Percentiles rank a stretch among this genome's conserved stretches.
phyloP scores from a whole-genome alignment of 2,329 filamentous ascomycete genomes.

The Waltergamsia citrina region DNA sequence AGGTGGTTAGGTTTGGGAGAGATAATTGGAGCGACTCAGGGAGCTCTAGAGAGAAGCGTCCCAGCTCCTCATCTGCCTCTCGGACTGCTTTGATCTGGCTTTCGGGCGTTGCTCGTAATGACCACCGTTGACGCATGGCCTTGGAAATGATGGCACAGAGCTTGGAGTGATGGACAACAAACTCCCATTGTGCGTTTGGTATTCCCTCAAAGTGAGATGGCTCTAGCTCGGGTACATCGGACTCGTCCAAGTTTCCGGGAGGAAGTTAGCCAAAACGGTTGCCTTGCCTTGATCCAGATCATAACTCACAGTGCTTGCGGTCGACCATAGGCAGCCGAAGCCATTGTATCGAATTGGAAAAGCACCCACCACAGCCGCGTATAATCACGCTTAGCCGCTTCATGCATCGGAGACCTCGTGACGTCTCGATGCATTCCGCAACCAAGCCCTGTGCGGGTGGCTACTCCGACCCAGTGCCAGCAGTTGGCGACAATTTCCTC shows the following conservation, averaged over 20 bases:
- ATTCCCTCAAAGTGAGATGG: constrained; percentile 32
- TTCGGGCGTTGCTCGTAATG: constrained; percentile 7
- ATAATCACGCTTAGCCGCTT: constrained; percentile 23
- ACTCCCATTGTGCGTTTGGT: constrained; percentile 25
- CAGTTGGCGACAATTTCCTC: constrained; percentile 45
- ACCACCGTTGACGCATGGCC: constrained; percentile 12
- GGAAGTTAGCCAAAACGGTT: neutral
- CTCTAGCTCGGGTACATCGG: constrained; percentile 34
- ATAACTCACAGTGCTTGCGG: constrained; percentile 34
- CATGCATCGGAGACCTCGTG: constrained; percentile 15
- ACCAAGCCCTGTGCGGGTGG: constrained; percentile 39
- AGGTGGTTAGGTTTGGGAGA: constrained; percentile 10
- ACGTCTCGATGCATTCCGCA: constrained; percentile 40
- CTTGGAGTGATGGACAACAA: constrained; percentile 36
- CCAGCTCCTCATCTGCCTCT: constrained; percentile 19
- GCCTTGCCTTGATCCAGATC: neutral
- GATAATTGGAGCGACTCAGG: constrained; percentile 16
- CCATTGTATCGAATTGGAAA: constrained; percentile 26
- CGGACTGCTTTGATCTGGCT: constrained; percentile 16
- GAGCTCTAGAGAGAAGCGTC: constrained; percentile 16
- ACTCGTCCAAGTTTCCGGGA: constrained; percentile 34
- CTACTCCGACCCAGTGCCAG: constrained; percentile 42
- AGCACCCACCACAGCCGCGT: constrained; percentile 29
- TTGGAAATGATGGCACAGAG: constrained; percentile 39
- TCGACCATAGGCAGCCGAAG: constrained; percentile 33